These are phyloP conservation scores for Leccinum ambiguum DNA, from an alignment of 1,284 basidiomycete genomes.

Conservation along the genomic window DNA sequence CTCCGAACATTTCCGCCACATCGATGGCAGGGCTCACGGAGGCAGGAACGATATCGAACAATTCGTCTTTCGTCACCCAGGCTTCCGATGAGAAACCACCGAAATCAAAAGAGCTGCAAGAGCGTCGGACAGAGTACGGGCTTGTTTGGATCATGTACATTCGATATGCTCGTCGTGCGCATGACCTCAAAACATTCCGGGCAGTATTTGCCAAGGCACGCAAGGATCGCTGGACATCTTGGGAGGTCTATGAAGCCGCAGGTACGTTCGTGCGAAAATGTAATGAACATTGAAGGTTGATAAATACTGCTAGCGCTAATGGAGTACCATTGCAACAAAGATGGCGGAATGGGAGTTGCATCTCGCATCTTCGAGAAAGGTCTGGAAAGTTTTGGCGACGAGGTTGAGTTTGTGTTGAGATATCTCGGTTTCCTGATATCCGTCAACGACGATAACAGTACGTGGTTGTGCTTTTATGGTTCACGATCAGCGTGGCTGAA, in stretches of 20 bases:
- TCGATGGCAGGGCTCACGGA: conserved; percentile 24
- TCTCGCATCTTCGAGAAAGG: conserved; percentile 95
- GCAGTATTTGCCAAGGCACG: conserved; percentile 84
- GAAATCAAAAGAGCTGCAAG: conserved; percentile 54
- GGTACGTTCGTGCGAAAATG: conserved; percentile 49
- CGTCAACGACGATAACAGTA: conserved; percentile 95
- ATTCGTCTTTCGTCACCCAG: conserved; percentile 43
- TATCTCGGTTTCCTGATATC: conserved; percentile 94
- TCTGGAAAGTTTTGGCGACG: conserved; percentile 81
- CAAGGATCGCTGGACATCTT: conserved; percentile 82
- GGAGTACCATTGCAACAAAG: conserved; percentile 95
- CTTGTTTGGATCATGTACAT: conserved; percentile 87
- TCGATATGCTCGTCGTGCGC: conserved; percentile 57
- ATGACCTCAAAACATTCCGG: conserved; percentile 68
- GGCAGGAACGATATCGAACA: conserved; percentile 32
- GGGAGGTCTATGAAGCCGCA: conserved; percentile 94
- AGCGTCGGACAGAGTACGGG: conserved; percentile 66
- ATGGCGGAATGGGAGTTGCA: conserved; percentile 68
- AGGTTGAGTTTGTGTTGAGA: conserved; percentile 83
- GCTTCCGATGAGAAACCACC: conserved; percentile 47
- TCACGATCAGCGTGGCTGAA: conserved; percentile 3
- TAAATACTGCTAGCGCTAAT: conserved; percentile 66
- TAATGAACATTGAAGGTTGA: conserved; percentile 13
- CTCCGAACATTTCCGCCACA: conserved; percentile 18
- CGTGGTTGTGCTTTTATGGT: conserved; percentile 29